Base-by-base conservation (phyloP, 129 eudicot species). In the Flaveria trinervia region DNA sequence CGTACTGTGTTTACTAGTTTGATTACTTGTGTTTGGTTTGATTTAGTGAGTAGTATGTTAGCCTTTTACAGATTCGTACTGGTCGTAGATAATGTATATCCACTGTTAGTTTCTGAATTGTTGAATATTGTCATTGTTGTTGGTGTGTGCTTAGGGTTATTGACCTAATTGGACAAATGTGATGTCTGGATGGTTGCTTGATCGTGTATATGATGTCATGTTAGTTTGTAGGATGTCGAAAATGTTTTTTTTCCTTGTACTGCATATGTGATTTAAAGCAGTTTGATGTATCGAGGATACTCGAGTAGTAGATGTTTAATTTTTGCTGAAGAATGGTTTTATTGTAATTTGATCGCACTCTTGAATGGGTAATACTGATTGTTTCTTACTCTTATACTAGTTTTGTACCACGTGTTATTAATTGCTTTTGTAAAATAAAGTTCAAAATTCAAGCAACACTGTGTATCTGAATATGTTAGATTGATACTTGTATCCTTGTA, bases 151-250 rank as follows among this genome's bases (percentile, higher is more conserved):
- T 51, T 65, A 51, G 43, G 80, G 41, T 14, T 51, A 50, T 33
- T 17, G 65, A 30, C 41, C 23, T 8, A 49, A 76, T 48, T 28
- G 39, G 71, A 65, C 46, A 18, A 65, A 76, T 76, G 80, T 57
- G 66, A 9, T 72, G 36, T 15, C 30, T 52, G 23, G 50, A 10
- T 39, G 77, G 20, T 56, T 73, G 77, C 28, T 62, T 28, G 79
- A 75, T 73, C 65, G 30, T 61, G 30, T 60, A n/a, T 45, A 61
- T 13, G 18, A 13, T 5, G 25, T 33, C 14, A 28, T 20, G 39
- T 15, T 76, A 66, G 65, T 36, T 50, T 76, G 41, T 20, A 20
- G 22, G 22, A 20, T 20, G 22, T 20, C 22, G 22, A 20, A 20
- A 20, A 20, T 0, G 0, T 20, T 20, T 20, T 20, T 20, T 20